Conservation (phyloP, 768 basidiomycete species). For the Lactifluus piperatus region DNA sequence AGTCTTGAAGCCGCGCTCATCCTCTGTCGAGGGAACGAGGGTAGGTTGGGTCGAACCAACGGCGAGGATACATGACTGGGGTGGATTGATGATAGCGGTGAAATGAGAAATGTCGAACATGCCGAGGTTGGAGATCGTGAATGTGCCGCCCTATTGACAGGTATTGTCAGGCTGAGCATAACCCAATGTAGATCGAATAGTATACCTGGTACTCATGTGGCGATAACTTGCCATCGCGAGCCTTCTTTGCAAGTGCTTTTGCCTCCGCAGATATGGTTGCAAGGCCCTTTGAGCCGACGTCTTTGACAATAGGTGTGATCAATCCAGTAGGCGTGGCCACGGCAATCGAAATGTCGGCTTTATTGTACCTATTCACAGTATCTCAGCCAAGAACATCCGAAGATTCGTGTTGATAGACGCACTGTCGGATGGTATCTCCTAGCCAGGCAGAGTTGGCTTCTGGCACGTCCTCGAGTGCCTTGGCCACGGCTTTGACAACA, state of each 20-base stretch:
- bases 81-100: conserved; percentile 98
- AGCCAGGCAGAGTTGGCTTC: conserved; percentile 98
- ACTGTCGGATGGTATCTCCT: conserved; percentile 93
- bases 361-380: conserved; percentile 63
- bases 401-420: conserved; percentile 27
- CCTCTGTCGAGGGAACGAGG: conserved; percentile 77
- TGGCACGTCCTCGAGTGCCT: conserved; percentile 89
- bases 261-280: conserved; percentile 88
- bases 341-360: conserved; percentile 94
- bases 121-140: conserved; percentile 98
- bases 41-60: conserved; percentile 84
- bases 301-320: conserved; percentile 95
- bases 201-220: conserved; percentile 91
- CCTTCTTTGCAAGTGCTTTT: conserved; percentile 89
- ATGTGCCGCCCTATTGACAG: conserved; percentile 73
- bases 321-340: conserved; percentile 94
- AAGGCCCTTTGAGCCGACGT: conserved; percentile 88
- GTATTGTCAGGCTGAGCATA: background rate
- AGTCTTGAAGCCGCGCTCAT: conserved; percentile 93
- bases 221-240: conserved; percentile 91
- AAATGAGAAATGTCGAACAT: conserved; percentile 96
- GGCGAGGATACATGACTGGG: conserved; percentile 96
- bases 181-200: conserved; percentile 5
- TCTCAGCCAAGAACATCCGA: background rate
- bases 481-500: conserved; percentile 87